Conservation (phyloP, 75 land plant genomes). For the Larix kaempferi region DNA sequence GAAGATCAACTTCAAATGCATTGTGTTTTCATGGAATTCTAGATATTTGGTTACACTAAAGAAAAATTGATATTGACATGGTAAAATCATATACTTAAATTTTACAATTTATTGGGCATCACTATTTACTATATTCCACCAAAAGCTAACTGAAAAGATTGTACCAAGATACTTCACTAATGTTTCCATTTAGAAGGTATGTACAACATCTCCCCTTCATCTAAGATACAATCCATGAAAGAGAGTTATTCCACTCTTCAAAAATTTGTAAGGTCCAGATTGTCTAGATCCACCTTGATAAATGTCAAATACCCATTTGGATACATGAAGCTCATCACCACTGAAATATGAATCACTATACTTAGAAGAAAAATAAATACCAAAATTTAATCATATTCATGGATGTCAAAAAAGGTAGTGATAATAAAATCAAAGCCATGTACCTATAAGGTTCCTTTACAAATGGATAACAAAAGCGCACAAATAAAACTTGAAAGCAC, state of each 20-base stretch:
- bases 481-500: background rate
- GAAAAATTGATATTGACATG: too few species aligned
- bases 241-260: slow-evolving; percentile 50
- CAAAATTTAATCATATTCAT: background rate
- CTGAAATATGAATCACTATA: too few species aligned
- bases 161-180: slow-evolving; percentile 80
- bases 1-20: too few species aligned
- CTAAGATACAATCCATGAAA: slow-evolving; percentile 79
- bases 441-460: background rate
- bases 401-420: background rate
- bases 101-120: too few species aligned
- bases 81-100: too few species aligned
- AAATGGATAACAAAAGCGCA: background rate
- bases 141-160: slow-evolving; percentile 95
- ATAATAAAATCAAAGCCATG: background rate
- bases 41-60: too few species aligned
- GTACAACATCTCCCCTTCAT: slow-evolving; percentile 96
- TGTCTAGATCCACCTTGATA: slow-evolving; percentile 86
- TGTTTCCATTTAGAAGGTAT: slow-evolving; percentile 99
- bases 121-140: slow-evolving; percentile 57
- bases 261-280: slow-evolving; percentile 47
- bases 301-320: background rate
- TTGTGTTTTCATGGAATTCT: too few species aligned
- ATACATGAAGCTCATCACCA: background rate
- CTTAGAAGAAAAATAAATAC: too few species aligned